These are phyloP conservation scores for Yamadazyma sp. DNA, from an alignment of 1,139 yeast genomes.

Conservation along the genomic window DNA sequence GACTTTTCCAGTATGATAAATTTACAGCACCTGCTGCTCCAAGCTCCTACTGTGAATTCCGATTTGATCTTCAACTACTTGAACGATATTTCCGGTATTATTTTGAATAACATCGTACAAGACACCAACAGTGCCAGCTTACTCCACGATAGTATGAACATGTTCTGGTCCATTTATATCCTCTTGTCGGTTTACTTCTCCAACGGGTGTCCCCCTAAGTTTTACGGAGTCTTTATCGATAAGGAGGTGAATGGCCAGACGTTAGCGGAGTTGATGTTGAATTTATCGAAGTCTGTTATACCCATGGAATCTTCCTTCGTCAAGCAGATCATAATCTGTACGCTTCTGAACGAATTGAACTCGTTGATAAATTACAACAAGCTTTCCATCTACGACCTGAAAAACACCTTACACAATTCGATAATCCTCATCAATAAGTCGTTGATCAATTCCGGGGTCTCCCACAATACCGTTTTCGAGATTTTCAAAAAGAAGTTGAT, in stretches of 20 bases:
- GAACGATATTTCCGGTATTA: constrained; percentile 43
- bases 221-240: constrained; percentile 34
- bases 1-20: constrained; percentile 18
- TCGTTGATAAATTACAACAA: constrained; percentile 29
- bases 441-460: constrained; percentile 23
- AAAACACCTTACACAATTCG: constrained; percentile 46
- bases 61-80: constrained; percentile 46
- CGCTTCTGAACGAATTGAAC: constrained; percentile 46
- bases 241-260: constrained; percentile 17
- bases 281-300: constrained; percentile 27
- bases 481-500: constrained; percentile 45
- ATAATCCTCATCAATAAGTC: constrained; percentile 47
- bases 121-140: constrained; percentile 7
- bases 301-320: constrained; percentile 25
- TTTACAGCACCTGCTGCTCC: constrained; percentile 1
- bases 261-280: constrained; percentile 23
- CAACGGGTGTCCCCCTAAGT: constrained; percentile 35
- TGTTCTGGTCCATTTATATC: constrained; percentile 48
- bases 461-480: constrained; percentile 23
- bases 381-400: constrained; percentile 35
- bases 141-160: constrained; percentile 18
- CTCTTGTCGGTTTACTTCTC: constrained; percentile 38
- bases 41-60: constrained; percentile 6
- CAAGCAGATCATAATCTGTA: constrained; percentile 36
- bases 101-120: constrained; percentile 24